Evolutionary conservation across 1,139 yeast genomes (phyloP).

Genomic region (Yamadazyma buinensis): DNA sequence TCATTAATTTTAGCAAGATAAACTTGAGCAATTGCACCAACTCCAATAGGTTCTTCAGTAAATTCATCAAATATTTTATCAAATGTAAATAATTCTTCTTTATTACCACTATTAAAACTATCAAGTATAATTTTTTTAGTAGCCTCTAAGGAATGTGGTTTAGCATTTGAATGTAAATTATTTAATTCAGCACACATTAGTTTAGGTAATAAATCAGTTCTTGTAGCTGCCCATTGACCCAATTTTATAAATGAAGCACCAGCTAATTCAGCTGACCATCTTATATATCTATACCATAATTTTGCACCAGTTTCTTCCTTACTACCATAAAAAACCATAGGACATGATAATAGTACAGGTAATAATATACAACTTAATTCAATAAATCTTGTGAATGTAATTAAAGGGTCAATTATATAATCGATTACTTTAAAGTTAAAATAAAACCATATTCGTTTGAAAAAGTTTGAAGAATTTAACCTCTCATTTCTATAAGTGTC

Average conservation of each 20-base stretch:
- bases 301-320: slow-evolving; percentile 52
- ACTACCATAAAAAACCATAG: slow-evolving; percentile 63
- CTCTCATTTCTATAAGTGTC: slow-evolving; percentile 20
- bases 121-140: slow-evolving; percentile 58
- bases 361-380: slow-evolving; percentile 64
- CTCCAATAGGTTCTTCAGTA: slow-evolving; percentile 74
- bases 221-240: slow-evolving; percentile 99
- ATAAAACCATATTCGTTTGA: slow-evolving; percentile 28
- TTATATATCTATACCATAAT: slow-evolving; percentile 66
- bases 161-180: slow-evolving; percentile 77
- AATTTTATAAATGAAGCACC: slow-evolving; percentile 94
- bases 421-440: slow-evolving; percentile 46
- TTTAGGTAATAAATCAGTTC: slow-evolving; percentile 87
- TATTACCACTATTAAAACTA: slow-evolving; percentile 50
- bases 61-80: slow-evolving; percentile 84
- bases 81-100: slow-evolving; percentile 37
- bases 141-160: slow-evolving; percentile 60
- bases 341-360: slow-evolving; percentile 65
- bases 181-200: slow-evolving; percentile 78
- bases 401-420: slow-evolving; percentile 61
- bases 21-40: slow-evolving; percentile 97
- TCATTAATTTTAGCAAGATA: slow-evolving; percentile 67
- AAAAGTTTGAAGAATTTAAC: slow-evolving; percentile 20
- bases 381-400: slow-evolving; percentile 63
- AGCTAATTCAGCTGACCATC: slow-evolving; percentile 73